Conservation (phyloP, 768 basidiomycete species). For the Podaxis mareebaensis region DNA sequence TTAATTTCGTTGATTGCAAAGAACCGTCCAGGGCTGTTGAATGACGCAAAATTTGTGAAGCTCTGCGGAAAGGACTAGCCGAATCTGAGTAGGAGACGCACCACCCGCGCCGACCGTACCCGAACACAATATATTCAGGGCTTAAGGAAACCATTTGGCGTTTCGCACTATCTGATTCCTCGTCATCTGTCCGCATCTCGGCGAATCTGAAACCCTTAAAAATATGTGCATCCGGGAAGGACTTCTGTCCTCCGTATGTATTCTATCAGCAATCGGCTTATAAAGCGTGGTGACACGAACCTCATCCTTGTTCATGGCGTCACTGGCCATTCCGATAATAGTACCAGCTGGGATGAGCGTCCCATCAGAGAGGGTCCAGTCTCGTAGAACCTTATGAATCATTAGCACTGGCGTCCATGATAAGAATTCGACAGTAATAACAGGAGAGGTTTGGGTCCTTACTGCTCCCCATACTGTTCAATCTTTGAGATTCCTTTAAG, state of each 20-base stretch:
- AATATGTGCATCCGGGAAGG: slow-evolving; percentile 37
- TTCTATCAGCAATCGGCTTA: neutral
- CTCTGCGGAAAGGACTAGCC: neutral
- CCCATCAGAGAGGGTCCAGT: slow-evolving; percentile 46
- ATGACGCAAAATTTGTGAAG: neutral
- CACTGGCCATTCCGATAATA: slow-evolving; percentile 29
- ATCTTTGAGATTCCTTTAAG: slow-evolving; percentile 36
- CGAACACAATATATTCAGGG: slow-evolving; percentile 37
- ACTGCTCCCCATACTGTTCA: slow-evolving; percentile 11
- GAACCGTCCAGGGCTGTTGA: slow-evolving; percentile 36
- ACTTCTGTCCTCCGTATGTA: slow-evolving; percentile 29
- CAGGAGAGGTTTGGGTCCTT: neutral
- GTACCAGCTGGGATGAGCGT: slow-evolving; percentile 21
- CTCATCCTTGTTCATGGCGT: slow-evolving; percentile 32
- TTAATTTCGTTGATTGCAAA: slow-evolving; percentile 44
- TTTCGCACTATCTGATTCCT: slow-evolving; percentile 20
- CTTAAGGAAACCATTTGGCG: slow-evolving; percentile 35
- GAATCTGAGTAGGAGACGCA: slow-evolving; percentile 8
- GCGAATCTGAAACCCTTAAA: slow-evolving; percentile 42
- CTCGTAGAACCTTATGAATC: slow-evolving; percentile 31
- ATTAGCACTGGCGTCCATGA: neutral
- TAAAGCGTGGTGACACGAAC: slow-evolving; percentile 5
- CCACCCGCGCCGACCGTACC: slow-evolving; percentile 37
- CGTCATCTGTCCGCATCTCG: slow-evolving; percentile 18
- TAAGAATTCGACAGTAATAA: neutral